Evolutionary conservation across 805 yeast genomes (phyloP).

Genomic region (Starmerella sp.): DNA sequence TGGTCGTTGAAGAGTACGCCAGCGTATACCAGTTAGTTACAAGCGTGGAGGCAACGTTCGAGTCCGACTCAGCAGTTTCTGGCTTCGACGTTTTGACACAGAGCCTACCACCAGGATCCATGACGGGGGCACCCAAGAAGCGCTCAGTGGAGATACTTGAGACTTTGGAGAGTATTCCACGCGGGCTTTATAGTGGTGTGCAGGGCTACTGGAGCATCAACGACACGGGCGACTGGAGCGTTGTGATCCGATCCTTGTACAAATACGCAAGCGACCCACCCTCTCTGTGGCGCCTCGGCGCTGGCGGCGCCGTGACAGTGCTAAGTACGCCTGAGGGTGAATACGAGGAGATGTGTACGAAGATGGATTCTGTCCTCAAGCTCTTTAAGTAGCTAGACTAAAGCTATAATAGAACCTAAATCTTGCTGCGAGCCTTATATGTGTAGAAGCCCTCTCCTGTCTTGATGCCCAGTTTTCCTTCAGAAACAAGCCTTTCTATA

Average conservation of each 20-base stretch:
- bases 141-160: constrained; percentile 78
- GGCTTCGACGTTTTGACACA: constrained; percentile 73
- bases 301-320: constrained; percentile 96
- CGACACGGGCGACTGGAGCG: constrained; percentile 91
- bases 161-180: constrained; percentile 40
- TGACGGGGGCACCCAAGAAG: constrained; percentile 99
- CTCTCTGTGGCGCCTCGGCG: constrained; percentile 72
- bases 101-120: constrained; percentile 93
- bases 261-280: constrained; percentile 29
- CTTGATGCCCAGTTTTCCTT: constrained; percentile 35
- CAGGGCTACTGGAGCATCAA: constrained; percentile 90
- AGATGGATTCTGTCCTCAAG: constrained; percentile 38
- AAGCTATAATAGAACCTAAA: background rate
- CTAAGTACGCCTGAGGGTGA: constrained; percentile 74
- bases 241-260: constrained; percentile 74
- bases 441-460: constrained; percentile 33
- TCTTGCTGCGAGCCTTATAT: background rate
- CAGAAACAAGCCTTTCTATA: constrained; percentile 32
- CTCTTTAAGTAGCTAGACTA: background rate
- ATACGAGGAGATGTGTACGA: constrained; percentile 81
- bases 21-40: constrained; percentile 88
- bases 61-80: constrained; percentile 28
- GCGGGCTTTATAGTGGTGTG: constrained; percentile 91
- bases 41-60: constrained; percentile 60
- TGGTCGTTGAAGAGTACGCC: constrained; percentile 85